Percentiles rank a stretch among this genome's conserved stretches.
Conservation (phyloP, 192 early-diverging fungal genomes). For the Allomyces javanicus region DNA sequence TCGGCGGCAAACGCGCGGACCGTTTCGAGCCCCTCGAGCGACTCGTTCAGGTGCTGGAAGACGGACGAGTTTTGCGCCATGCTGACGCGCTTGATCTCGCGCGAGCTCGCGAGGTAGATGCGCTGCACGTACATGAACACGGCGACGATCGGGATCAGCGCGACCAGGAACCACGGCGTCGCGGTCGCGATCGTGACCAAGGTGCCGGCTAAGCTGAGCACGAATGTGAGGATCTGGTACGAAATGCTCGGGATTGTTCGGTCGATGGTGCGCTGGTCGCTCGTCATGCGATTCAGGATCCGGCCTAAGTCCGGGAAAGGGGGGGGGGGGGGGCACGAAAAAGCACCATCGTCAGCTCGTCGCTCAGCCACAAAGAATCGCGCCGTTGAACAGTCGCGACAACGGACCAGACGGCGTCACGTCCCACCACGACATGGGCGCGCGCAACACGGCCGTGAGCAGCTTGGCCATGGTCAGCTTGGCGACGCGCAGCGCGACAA, state of each 20-base stretch:
- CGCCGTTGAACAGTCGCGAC: no score
- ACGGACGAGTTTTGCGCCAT: conserved; percentile 53
- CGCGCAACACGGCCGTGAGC: conserved; percentile 31
- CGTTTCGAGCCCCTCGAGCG: conserved; percentile 49
- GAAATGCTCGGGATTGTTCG: conserved; percentile 19
- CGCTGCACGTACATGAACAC: conserved; percentile 40
- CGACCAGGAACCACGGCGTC: conserved; percentile 32
- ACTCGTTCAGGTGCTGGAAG: conserved; percentile 64
- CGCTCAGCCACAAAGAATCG: no score
- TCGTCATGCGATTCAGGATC: conserved; percentile 69
- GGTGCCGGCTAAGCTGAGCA: conserved; percentile 31
- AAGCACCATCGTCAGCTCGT: no score
- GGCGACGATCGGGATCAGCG: conserved; percentile 33
- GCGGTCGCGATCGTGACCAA: conserved; percentile 30
- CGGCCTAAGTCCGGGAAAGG: conserved; percentile 2
- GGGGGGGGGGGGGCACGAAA: no score
- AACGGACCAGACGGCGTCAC: conserved; percentile 51
- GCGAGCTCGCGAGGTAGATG: conserved; percentile 54
- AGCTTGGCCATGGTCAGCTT: conserved; percentile 28
- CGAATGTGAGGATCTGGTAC: neutral
- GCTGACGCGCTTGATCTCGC: conserved; percentile 81
- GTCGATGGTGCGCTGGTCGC: conserved; percentile 71
- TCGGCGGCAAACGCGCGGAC: conserved; percentile 69
- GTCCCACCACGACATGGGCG: conserved; percentile 75
- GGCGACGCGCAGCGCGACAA: conserved; percentile 32